A percentile compares a stretch with the other conserved stretches of the same genome.
These are phyloP conservation scores for Bolboschoenoplectus hybrid DNA, from an alignment of 202 grass and related monocot species.

Conservation along the genomic window DNA sequence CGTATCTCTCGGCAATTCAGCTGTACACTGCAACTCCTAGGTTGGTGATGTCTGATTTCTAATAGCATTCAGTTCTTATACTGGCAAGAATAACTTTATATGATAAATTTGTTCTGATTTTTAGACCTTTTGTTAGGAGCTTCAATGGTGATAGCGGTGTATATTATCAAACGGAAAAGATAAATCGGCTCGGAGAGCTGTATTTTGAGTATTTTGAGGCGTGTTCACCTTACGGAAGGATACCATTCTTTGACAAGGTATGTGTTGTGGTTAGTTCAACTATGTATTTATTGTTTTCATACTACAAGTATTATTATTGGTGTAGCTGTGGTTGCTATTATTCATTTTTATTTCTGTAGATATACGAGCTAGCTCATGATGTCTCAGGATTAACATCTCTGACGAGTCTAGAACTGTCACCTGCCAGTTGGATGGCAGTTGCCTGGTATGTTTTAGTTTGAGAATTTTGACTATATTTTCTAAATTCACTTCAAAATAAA, in stretches of 20 bases:
- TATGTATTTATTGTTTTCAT: neutral
- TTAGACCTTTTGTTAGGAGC: neutral
- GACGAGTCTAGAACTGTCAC: conserved; percentile 55
- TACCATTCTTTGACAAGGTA: conserved; percentile 64
- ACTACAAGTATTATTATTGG: neutral
- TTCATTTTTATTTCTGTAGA: conserved; percentile 35
- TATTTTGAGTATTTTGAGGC: conserved; percentile 60
- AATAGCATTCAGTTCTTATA: conserved; percentile 16
- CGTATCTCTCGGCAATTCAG: conserved; percentile 69
- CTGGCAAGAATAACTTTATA: neutral
- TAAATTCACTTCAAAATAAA: neutral
- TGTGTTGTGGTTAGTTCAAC: neutral
- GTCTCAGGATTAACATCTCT: conserved; percentile 44
- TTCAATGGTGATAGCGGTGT: neutral
- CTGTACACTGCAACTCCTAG: conserved; percentile 45
- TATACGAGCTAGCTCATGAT: conserved; percentile 48
- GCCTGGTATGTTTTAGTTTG: conserved; percentile 56
- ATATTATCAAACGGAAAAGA: conserved; percentile 16
- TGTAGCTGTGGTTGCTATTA: neutral
- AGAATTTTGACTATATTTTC: neutral
- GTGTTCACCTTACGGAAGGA: conserved; percentile 53
- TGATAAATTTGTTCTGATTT: neutral
- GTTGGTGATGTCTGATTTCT: conserved; percentile 15
- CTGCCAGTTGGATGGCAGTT: conserved; percentile 69
- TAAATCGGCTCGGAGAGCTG: conserved; percentile 39